A percentile compares a stretch with the other conserved stretches of the same genome.
phyloP scores from a whole-genome alignment of 2,329 filamentous ascomycete species.

The Onygena corvina region DNA sequence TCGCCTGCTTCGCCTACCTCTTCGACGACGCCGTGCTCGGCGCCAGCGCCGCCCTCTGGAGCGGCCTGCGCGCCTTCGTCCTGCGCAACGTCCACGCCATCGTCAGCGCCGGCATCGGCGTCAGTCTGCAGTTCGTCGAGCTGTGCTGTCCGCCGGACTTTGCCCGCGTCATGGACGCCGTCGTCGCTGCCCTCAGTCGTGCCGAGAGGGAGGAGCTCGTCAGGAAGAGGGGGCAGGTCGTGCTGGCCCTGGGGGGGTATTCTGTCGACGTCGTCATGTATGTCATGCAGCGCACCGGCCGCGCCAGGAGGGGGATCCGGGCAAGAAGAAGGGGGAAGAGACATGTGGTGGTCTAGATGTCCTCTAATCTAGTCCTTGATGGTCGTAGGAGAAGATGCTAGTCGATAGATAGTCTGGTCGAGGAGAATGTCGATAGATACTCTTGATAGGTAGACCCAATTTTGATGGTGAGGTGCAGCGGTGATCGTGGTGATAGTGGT shows the following conservation, averaged over 20 bases:
- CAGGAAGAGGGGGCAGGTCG: background rate
- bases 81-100: background rate
- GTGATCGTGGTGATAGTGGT: too few species aligned
- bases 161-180: background rate
- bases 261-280: background rate
- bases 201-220: background rate
- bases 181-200: background rate
- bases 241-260: background rate
- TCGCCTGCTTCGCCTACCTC: background rate
- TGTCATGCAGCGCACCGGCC: too few species aligned
- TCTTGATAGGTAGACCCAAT: too few species aligned
- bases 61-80: background rate
- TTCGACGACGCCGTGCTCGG: background rate
- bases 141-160: background rate
- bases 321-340: too few species aligned
- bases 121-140: conserved; percentile 6
- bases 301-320: too few species aligned
- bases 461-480: too few species aligned
- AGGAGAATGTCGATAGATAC: too few species aligned
- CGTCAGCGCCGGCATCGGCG: background rate
- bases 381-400: too few species aligned
- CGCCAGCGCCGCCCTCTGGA: background rate
- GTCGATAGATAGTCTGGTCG: too few species aligned
- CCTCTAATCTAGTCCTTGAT: too few species aligned
- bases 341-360: too few species aligned